Conservation (phyloP, 805 yeast genomes). For the Pichia gijzeniarum region DNA sequence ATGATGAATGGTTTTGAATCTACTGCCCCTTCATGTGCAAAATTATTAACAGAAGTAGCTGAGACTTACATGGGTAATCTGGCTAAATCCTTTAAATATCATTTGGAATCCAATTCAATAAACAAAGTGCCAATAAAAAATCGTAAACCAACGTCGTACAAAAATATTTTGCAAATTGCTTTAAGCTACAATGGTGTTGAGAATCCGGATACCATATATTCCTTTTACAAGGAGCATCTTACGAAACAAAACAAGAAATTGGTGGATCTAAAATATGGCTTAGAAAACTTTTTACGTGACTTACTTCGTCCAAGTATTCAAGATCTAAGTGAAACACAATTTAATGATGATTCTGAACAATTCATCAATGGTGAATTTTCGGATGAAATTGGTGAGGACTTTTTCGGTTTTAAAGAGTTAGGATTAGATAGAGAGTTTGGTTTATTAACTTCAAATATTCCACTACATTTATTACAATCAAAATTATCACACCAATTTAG, state of each 20-base stretch:
- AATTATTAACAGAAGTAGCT: constrained; percentile 75
- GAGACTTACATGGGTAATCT: constrained; percentile 73
- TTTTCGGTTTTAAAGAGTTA: constrained; percentile 91
- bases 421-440: constrained; percentile 93
- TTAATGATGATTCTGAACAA: constrained; percentile 88
- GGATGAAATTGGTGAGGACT: constrained; percentile 91
- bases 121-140: constrained; percentile 32
- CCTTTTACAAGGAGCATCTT: constrained; percentile 68
- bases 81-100: constrained; percentile 61
- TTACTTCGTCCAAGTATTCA: constrained; percentile 74
- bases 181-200: constrained; percentile 82
- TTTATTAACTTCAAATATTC: constrained; percentile 75
- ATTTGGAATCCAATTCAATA: constrained; percentile 55
- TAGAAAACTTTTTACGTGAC: constrained; percentile 69
- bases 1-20: constrained; percentile 93
- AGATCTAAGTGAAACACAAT: constrained; percentile 65
- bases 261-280: constrained; percentile 56
- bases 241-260: constrained; percentile 63
- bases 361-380: constrained; percentile 93
- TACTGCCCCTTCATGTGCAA: constrained; percentile 69
- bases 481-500: constrained; percentile 54
- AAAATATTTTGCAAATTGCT: constrained; percentile 52
- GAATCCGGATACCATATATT: constrained; percentile 68
- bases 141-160: constrained; percentile 19
- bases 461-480: constrained; percentile 81